phyloP scores from a whole-genome alignment of 768 basidiomycete species.

The Leccinellum rugosiceps region DNA sequence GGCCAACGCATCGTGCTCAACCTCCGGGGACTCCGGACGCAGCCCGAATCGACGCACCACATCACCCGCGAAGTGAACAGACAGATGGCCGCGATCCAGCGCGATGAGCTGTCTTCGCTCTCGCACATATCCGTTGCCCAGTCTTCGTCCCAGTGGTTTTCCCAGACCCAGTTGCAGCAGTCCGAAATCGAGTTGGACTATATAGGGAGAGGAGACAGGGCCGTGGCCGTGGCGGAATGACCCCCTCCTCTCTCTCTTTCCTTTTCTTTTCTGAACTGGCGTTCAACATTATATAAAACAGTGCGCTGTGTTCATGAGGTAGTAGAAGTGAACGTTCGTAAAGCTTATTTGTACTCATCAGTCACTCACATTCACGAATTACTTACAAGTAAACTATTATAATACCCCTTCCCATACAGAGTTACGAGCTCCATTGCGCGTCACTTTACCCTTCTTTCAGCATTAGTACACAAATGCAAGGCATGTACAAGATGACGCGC shows the following conservation, averaged over 20 bases:
- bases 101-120: not conserved
- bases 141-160: not conserved
- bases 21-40: conserved; percentile 9
- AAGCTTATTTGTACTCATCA: not conserved
- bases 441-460: no score
- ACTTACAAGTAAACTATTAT: not conserved
- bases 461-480: no score
- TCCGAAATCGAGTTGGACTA: not conserved
- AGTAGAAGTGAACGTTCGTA: not conserved
- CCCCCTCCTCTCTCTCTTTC: no score
- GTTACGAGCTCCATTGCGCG: not conserved
- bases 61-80: conserved; percentile 9
- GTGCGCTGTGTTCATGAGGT: not conserved
- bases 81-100: conserved; percentile 10
- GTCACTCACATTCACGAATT: not conserved
- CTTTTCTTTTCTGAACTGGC: not conserved
- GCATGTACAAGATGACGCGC: no score
- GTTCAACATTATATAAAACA: not conserved
- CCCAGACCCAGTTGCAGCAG: not conserved
- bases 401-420: not conserved
- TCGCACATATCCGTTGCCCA: not conserved
- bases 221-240: no score
- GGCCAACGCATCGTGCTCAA: conserved; percentile 26
- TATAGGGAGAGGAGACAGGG: no score
- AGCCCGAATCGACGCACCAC: conserved; percentile 5